Evolutionary conservation across 73 alveolate species (phyloP), one percentile per base, ranked within the genome.

Genomic region (Strombidium stylifer): DNA sequence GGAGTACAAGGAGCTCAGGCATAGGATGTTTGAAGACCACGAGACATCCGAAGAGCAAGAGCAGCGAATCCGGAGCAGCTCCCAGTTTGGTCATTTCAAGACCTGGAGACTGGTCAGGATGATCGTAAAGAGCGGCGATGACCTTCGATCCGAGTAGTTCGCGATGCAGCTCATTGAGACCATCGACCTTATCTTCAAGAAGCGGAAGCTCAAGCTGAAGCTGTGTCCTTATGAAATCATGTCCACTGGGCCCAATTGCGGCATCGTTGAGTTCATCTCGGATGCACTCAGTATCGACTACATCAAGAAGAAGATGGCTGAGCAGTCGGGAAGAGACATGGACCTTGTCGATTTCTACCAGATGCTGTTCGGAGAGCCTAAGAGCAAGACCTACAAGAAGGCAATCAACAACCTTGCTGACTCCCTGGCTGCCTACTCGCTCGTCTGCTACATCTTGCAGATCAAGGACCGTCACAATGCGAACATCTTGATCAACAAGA

Each of bases 401-500:
- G 51, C 78, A 84, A 68, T 62, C 32, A 64, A 64, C 44, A 92
- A 92, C 69, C 88, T 92, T 61, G 71, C 89, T 27, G 35, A 82
- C 55, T 78, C 94, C 21, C 50, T 88, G 32, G 95, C 96, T 18
- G 98, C 95, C 3, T 92, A 92, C 74, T 77, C 94, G 41, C 74
- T 92, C 34, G 89, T 92, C 52, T 89, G 97, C 77, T 89, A 85
- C 65, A 82, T 93, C 69, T 74, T 93, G 52, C 84, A 93, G 81
- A 89, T 93, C 31, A 93, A 93, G 55, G 98, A 93, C 66, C 73
- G 98, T 56, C 98, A 92, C 53, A 92, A 92, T 70, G 98, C 96
- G 11, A 92, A 92, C 73, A 87, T 92, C 3, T 71, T 92, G 46
- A 66, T 92, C 18, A 95, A 92, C 71, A 84, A 64, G 42, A n/a